Conservation (phyloP, 140 eudicot genomes). For the Senecio squalidus region DNA sequence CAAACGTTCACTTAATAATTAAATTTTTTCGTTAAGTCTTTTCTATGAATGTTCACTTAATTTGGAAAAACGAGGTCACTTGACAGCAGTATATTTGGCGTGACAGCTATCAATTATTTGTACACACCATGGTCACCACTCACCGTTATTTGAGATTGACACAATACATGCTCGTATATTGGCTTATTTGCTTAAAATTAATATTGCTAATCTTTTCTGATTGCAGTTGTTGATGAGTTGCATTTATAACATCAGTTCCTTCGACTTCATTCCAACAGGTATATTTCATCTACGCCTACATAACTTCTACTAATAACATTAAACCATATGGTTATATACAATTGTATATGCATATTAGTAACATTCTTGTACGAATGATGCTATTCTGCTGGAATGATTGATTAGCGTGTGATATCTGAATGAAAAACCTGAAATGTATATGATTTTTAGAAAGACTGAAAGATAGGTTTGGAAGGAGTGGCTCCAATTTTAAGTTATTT, state of each 20-base stretch:
- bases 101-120: neutral
- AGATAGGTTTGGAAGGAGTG: too few species aligned
- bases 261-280: constrained; percentile 53
- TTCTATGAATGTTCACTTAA: neutral
- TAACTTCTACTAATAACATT: neutral
- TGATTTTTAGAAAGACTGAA: too few species aligned
- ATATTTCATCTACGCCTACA: constrained; percentile 15
- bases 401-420: too few species aligned
- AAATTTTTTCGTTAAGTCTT: too few species aligned
- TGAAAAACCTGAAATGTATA: too few species aligned
- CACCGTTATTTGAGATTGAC: neutral
- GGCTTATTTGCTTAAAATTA: constrained; percentile 1
- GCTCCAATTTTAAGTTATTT: too few species aligned
- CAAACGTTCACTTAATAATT: neutral
- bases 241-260: constrained; percentile 37
- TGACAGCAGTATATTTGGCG: neutral
- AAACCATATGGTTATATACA: constrained; percentile 2
- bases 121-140: neutral
- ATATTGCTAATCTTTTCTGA: constrained; percentile 4
- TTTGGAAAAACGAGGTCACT: neutral
- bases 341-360: neutral
- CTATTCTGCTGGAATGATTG: too few species aligned
- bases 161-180: neutral
- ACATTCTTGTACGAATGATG: neutral
- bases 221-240: constrained; percentile 43